Percentiles rank a stretch among this genome's conserved stretches.
Evolutionary conservation across 345 rosid species (phyloP).

Genomic region (Anastatica hierochuntica): DNA sequence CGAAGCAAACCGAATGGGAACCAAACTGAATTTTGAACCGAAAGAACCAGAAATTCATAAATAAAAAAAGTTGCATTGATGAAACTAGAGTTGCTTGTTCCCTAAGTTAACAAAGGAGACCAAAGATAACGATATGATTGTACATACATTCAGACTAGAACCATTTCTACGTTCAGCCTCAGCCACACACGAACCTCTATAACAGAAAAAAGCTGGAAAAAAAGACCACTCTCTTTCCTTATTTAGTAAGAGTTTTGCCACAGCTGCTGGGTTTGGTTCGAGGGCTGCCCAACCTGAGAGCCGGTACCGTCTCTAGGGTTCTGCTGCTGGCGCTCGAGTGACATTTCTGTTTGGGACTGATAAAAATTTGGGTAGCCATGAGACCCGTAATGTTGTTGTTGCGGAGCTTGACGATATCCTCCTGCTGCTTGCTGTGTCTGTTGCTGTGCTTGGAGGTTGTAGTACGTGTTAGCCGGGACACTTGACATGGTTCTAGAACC

Average conservation of each 20-base stretch:
- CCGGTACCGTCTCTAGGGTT: constrained; percentile 65
- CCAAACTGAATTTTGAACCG: too few species aligned
- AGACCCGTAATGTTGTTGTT: constrained; percentile 65
- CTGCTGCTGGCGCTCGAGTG: constrained; percentile 86
- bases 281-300: constrained; percentile 58
- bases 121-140: neutral
- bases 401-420: constrained; percentile 77
- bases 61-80: constrained; percentile 8
- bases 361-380: constrained; percentile 80
- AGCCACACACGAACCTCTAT: constrained; percentile 16
- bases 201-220: constrained; percentile 1
- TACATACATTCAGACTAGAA: constrained; percentile 11
- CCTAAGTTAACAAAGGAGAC: constrained; percentile 12
- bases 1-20: too few species aligned
- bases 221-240: constrained; percentile 7
- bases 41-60: too few species aligned
- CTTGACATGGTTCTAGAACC: constrained; percentile 68
- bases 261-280: constrained; percentile 80
- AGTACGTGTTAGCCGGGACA: constrained; percentile 20
- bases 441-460: constrained; percentile 64
- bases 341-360: constrained; percentile 68
- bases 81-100: neutral
- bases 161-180: neutral
- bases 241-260: constrained; percentile 92
- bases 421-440: constrained; percentile 32